Evolutionary conservation across 768 basidiomycete species (phyloP), one percentile per base, ranked within the genome.

Genomic region (Amanita pseudoporphyria): DNA sequence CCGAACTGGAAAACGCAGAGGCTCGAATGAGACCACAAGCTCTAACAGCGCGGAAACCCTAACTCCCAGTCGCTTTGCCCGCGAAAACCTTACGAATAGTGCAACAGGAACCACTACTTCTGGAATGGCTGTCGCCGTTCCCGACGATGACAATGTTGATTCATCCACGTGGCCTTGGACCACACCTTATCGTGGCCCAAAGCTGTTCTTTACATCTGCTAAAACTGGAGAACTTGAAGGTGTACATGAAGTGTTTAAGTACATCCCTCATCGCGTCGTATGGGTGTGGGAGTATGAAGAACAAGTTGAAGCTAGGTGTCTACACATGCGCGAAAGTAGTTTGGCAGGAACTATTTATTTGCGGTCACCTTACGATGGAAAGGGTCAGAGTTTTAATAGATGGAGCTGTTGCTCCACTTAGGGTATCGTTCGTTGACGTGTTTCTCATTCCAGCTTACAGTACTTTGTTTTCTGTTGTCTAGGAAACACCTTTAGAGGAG

Each of bases 191-290:
- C 68, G 62, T 1, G 76, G 82, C 3, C 81, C 85, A 0, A 77
- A 71, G 61, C 65, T 88, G 9, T 86, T 88, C 62, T 82, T 84
- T 58, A 78, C 84, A 5, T 85, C 82, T 1, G 87, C 88, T 2
- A 87, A 87, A 64, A 87, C 84, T 3, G 88, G 88, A 0, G 73
- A n/a, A n/a, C n/a, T n/a, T n/a, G n/a, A 77, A 31, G 81, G 84
- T 6, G 84, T 89, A 0, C 44, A 59, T 1, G 82, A 81, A 1
- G 81, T 87, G n/a, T 91, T 90, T 57, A 82, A 78, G 60, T 88
- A 88, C 57, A 70, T 91, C 36, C 84, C 79, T 3, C 58, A 64
- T 43, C 69, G 86, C 22, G 82, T 90, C 7, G 71, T 81, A 31
- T 58, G 60, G 53, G 66, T 74, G 53, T 82, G 79, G 79, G 87